A percentile compares a stretch with the other conserved stretches of the same genome.
phyloP scores from a whole-genome alignment of 345 rosid genomes.

The Clausena lansium region DNA sequence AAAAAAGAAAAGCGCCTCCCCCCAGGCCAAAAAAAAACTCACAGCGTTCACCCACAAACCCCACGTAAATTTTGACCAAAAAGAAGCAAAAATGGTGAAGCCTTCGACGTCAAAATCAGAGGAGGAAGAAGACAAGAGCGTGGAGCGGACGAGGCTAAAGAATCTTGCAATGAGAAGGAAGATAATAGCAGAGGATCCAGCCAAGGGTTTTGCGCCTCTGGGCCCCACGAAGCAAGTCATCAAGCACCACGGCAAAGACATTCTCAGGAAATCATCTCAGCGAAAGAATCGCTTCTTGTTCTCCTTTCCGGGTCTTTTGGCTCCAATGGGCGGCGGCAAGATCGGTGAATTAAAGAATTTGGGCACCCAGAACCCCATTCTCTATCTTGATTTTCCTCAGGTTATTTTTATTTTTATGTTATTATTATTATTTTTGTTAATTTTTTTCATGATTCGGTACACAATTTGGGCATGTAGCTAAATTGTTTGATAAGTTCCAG shows the following conservation, averaged over 20 bases:
- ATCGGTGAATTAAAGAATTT: constrained; percentile 80
- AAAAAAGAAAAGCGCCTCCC: too few relatives aligned
- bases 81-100: constrained; percentile 26
- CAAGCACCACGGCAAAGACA: constrained; percentile 81
- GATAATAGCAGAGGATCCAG: constrained; percentile 48
- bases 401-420: constrained; percentile 15
- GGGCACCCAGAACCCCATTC: constrained; percentile 80
- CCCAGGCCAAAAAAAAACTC: not conserved
- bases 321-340: constrained; percentile 65
- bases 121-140: constrained; percentile 33
- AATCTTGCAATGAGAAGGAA: constrained; percentile 45
- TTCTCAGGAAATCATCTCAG: constrained; percentile 75
- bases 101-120: constrained; percentile 31
- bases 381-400: constrained; percentile 79
- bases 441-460: too few relatives aligned
- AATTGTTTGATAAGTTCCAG: not conserved
- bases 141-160: constrained; percentile 51
- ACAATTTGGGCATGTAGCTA: too few relatives aligned
- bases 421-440: not conserved
- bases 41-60: not conserved
- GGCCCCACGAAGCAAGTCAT: constrained; percentile 55
- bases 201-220: constrained; percentile 36
- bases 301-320: constrained; percentile 76
- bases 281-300: constrained; percentile 71
- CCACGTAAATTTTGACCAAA: not conserved